phyloP scores from a whole-genome alignment of 768 basidiomycete genomes.

The Chalciporus chontae region DNA sequence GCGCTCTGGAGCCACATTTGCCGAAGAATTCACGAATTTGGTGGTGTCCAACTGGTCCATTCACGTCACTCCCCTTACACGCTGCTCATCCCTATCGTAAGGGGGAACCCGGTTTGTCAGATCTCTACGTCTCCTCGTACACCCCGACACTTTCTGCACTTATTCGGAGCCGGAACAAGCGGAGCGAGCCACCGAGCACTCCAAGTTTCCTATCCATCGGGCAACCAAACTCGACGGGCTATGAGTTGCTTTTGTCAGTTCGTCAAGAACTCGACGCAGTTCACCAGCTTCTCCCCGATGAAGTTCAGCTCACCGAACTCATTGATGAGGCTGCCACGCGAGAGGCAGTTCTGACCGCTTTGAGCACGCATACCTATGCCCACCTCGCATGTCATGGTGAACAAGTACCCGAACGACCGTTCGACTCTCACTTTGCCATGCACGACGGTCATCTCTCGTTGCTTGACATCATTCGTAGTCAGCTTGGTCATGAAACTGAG shows the following conservation, averaged over 20 bases:
- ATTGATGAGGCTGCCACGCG: conserved; percentile 11
- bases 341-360: conserved; percentile 4
- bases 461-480: conserved; percentile 18
- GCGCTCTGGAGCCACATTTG: conserved; percentile 10
- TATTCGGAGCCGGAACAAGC: conserved; percentile 14
- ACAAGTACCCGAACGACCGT: conserved; percentile 13
- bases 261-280: conserved; percentile 14
- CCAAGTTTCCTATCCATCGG: conserved; percentile 17
- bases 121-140: conserved; percentile 30
- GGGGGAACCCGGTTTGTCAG: conserved; percentile 16
- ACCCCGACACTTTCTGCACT: conserved; percentile 29
- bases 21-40: conserved; percentile 20
- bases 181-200: background rate
- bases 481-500: conserved; percentile 12
- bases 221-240: conserved; percentile 13
- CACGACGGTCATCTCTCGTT: conserved; percentile 18
- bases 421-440: conserved; percentile 19
- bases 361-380: conserved; percentile 17
- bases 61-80: conserved; percentile 29
- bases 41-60: conserved; percentile 29
- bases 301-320: conserved; percentile 10
- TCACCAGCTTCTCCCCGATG: conserved; percentile 7
- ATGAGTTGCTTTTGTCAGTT: background rate
- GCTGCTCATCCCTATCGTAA: conserved; percentile 21
- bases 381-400: conserved; percentile 30